These are phyloP conservation scores for Leishmania aethiopica DNA, from an alignment of 208 protist species.

Conservation along the genomic window DNA sequence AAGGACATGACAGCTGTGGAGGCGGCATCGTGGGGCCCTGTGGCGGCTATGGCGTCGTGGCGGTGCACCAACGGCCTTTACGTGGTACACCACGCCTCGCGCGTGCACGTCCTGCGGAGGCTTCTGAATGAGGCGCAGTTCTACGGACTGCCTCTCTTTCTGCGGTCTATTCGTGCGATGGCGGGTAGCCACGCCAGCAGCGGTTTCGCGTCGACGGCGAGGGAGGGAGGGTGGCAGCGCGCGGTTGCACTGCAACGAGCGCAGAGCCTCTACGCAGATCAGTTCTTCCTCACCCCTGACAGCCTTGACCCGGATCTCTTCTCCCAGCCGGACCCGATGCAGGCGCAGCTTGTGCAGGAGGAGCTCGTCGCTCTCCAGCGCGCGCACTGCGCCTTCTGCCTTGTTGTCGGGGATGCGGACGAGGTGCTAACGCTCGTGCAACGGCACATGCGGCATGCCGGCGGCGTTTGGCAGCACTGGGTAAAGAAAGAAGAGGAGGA, in stretches of 20 bases:
- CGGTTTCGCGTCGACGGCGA: neutral
- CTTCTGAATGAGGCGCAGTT: slow-evolving; percentile 65
- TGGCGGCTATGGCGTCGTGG: slow-evolving; percentile 44
- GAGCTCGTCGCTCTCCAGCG: slow-evolving; percentile 65
- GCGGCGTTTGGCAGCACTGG: slow-evolving; percentile 19
- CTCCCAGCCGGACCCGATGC: slow-evolving; percentile 40
- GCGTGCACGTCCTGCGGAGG: slow-evolving; percentile 34
- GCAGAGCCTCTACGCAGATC: slow-evolving; percentile 22
- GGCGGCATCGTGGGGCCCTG: slow-evolving; percentile 53
- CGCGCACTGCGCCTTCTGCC: slow-evolving; percentile 58
- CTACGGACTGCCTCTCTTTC: slow-evolving; percentile 85
- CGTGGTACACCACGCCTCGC: slow-evolving; percentile 47
- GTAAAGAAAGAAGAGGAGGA: slow-evolving; percentile 8
- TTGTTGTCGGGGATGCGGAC: slow-evolving; percentile 80
- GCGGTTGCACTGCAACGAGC: slow-evolving; percentile 15
- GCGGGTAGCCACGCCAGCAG: neutral
- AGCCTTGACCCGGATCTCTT: slow-evolving; percentile 55
- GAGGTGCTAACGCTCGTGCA: slow-evolving; percentile 56
- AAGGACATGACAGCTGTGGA: slow-evolving; percentile 29
- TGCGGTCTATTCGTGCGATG: slow-evolving; percentile 73
- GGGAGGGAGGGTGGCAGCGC: slow-evolving; percentile 10
- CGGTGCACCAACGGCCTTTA: slow-evolving; percentile 64
- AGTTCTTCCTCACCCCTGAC: slow-evolving; percentile 62
- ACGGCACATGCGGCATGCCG: slow-evolving; percentile 22
- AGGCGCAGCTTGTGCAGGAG: slow-evolving; percentile 71